These are phyloP conservation scores for Blastocladiella emersonii DNA, from an alignment of 371 early-diverging fungal genomes.

Conservation along the genomic window DNA sequence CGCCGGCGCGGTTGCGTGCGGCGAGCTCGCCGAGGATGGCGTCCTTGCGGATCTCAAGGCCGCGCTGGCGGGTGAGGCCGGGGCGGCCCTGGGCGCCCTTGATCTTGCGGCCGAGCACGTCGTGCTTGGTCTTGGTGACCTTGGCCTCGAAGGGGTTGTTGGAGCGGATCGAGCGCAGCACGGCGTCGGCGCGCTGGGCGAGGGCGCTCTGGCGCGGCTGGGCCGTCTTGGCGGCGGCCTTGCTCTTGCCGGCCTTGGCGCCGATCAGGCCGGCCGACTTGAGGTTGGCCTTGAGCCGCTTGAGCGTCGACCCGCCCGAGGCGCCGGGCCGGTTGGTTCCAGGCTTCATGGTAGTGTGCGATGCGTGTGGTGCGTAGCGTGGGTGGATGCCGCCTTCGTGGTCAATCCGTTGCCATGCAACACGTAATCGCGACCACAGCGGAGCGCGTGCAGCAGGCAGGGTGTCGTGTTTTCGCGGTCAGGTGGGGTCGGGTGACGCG, in stretches of 20 bases:
- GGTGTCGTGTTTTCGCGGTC: no score
- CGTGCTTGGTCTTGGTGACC: constrained; percentile 56
- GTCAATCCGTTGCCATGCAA: no score
- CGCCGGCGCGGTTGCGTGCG: constrained; percentile 49
- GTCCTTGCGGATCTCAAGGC: constrained; percentile 69
- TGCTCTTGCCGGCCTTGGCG: constrained; percentile 44
- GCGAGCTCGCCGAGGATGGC: constrained; percentile 65
- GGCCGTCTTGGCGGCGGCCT: constrained; percentile 42
- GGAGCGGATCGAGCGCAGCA: constrained; percentile 34
- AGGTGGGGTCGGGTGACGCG: no score
- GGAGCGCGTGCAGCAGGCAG: no score
- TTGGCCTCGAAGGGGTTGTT: constrained; percentile 86
- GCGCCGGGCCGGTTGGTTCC: no score
- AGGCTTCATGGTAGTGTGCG: no score
- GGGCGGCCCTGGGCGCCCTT: constrained; percentile 75
- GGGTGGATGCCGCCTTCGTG: no score
- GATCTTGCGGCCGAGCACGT: constrained; percentile 71
- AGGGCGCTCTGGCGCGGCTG: constrained; percentile 23
- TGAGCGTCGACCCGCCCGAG: constrained; percentile 36
- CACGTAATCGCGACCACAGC: no score
- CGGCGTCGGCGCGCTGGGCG: constrained; percentile 13
- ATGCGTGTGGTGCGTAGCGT: no score
- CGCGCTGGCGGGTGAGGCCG: constrained; percentile 57
- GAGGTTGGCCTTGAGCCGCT: constrained; percentile 57
- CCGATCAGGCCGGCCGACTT: constrained; percentile 67